A percentile compares a stretch with the other conserved stretches of the same genome.
Evolutionary conservation across 352 stramenopile genomes (phyloP).

Genomic region (Pythium plurisporium): DNA sequence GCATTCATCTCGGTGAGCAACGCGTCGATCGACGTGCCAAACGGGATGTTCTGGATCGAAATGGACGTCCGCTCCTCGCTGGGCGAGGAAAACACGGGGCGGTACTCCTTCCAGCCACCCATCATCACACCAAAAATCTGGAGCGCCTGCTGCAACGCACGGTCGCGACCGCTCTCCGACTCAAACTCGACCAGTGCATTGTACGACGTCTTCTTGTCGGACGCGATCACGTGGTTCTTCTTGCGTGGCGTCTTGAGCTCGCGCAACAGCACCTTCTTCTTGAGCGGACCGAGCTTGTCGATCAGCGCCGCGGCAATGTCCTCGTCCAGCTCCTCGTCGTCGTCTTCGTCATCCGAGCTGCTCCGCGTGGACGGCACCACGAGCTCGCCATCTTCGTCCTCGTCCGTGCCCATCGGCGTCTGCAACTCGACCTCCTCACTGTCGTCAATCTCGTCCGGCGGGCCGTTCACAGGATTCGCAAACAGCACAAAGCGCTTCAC

Average conservation of each 20-base stretch:
- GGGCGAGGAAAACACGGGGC: slow-evolving; percentile 64
- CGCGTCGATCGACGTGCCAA: slow-evolving; percentile 56
- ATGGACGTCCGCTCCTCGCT: slow-evolving; percentile 47
- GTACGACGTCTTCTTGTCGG: slow-evolving; percentile 62
- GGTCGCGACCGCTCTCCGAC: slow-evolving; percentile 32
- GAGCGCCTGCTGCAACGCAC: slow-evolving; percentile 65
- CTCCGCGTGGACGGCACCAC: background rate
- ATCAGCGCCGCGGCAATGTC: slow-evolving; percentile 4
- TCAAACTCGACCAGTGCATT: slow-evolving; percentile 81
- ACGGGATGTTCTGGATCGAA: slow-evolving; percentile 74
- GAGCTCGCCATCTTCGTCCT: slow-evolving; percentile 20
- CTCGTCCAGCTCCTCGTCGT: slow-evolving; percentile 2
- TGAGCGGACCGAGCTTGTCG: slow-evolving; percentile 13
- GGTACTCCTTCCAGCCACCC: slow-evolving; percentile 76
- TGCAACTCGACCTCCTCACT: background rate
- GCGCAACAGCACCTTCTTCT: slow-evolving; percentile 19
- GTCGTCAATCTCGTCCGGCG: slow-evolving; percentile 39
- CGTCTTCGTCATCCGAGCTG: slow-evolving; percentile 1
- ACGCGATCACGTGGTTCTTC: slow-evolving; percentile 73
- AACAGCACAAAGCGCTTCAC: slow-evolving; percentile 77
- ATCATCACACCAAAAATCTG: slow-evolving; percentile 90
- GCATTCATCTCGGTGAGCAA: slow-evolving; percentile 59
- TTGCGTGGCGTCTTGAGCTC: slow-evolving; percentile 39
- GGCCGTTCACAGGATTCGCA: slow-evolving; percentile 47
- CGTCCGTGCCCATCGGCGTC: background rate